Percentiles rank a stretch among this genome's conserved stretches.
These are phyloP conservation scores for Pilobolus umbonatus DNA, from an alignment of 192 early-diverging fungal genomes.

Conservation along the genomic window DNA sequence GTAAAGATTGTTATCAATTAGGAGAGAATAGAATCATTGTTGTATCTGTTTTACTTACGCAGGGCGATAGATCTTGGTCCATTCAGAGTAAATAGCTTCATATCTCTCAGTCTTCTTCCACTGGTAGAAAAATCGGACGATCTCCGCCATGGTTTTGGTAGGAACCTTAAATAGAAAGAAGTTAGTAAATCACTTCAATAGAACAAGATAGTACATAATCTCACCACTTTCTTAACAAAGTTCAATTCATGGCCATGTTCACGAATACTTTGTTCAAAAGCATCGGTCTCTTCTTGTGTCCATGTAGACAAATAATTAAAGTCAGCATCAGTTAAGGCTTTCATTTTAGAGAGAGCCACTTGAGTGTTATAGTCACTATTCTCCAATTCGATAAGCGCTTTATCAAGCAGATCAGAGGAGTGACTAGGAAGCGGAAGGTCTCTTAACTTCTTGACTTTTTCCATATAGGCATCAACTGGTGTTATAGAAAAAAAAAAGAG, in stretches of 20 bases:
- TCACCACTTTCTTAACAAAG: conserved; percentile 47
- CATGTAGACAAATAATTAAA: conserved; percentile 48
- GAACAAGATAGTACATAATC: conserved; percentile 26
- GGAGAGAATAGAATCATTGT: neutral
- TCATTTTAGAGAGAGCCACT: conserved; percentile 50
- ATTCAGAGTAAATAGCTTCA: conserved; percentile 56
- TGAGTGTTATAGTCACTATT: conserved; percentile 49
- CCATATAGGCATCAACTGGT: conserved; percentile 45
- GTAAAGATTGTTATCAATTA: neutral
- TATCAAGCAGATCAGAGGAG: conserved; percentile 63
- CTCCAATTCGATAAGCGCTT: conserved; percentile 52
- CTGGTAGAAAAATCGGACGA: conserved; percentile 58
- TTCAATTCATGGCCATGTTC: conserved; percentile 65
- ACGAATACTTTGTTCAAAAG: conserved; percentile 59
- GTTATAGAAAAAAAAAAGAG: too few species aligned
- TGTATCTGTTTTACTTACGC: conserved; percentile 33
- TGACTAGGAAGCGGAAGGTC: conserved; percentile 36
- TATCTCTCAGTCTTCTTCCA: conserved; percentile 57
- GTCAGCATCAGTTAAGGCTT: conserved; percentile 41
- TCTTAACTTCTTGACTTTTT: conserved; percentile 23
- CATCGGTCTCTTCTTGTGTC: conserved; percentile 43
- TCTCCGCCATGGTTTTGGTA: conserved; percentile 41
- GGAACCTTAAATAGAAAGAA: conserved; percentile 8
- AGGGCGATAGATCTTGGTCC: conserved; percentile 53
- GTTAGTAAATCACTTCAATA: neutral